These are phyloP conservation scores for Fusarium praegraminearum DNA, from an alignment of 2,329 filamentous ascomycete genomes.

Conservation along the genomic window DNA sequence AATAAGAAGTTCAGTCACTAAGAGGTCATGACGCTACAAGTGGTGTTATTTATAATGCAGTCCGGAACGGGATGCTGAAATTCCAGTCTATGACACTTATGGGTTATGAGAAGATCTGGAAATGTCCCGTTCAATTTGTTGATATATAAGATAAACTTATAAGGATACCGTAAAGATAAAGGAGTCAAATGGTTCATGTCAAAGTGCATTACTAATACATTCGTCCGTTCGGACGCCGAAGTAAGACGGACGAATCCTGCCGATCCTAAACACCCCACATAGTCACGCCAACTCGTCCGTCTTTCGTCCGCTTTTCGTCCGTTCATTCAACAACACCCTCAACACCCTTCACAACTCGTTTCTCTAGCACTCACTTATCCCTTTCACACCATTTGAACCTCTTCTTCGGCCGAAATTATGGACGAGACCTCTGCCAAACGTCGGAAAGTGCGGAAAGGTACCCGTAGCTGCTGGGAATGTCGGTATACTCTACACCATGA, in stretches of 20 bases:
- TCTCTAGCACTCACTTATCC: background rate
- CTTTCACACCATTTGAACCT: background rate
- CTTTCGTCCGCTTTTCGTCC: slow-evolving; percentile 31
- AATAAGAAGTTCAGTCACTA: background rate
- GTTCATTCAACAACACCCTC: slow-evolving; percentile 7
- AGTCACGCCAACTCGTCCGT: slow-evolving; percentile 23
- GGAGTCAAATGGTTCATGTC: background rate
- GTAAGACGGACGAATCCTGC: slow-evolving; percentile 30
- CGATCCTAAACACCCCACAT: background rate
- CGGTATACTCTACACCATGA: slow-evolving; percentile 43
- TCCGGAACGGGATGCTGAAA: background rate
- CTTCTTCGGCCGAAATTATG: slow-evolving; percentile 46
- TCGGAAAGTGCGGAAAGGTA: slow-evolving; percentile 65
- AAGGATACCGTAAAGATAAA: background rate
- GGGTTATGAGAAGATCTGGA: accelerated
- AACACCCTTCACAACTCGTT: background rate
- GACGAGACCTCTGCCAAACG: slow-evolving; percentile 38
- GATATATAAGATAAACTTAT: background rate
- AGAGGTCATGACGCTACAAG: background rate
- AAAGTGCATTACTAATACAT: slow-evolving; percentile 9
- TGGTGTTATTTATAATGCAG: background rate
- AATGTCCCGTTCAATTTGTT: too few relatives aligned
- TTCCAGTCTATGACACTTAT: background rate
- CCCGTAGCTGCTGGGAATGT: slow-evolving; percentile 71
- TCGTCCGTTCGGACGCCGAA: slow-evolving; percentile 36